These are phyloP conservation scores for Funneliformis geosporum DNA, from an alignment of 192 early-diverging fungal species.

Conservation along the genomic window DNA sequence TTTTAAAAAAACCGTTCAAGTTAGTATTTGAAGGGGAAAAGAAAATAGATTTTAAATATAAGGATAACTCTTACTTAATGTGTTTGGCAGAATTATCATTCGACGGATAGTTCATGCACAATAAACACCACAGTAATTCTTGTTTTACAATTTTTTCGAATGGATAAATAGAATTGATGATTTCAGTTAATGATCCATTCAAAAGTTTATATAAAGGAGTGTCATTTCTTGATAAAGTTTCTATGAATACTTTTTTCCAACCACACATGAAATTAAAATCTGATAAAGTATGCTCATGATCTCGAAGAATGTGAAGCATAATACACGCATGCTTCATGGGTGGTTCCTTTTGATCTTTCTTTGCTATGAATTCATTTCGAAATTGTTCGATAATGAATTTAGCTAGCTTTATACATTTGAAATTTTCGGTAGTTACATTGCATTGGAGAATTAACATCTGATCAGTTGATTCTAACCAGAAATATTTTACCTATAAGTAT, in stretches of 20 bases:
- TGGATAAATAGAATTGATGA: slow-evolving; percentile 20
- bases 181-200: not conserved
- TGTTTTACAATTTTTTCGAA: slow-evolving; percentile 28
- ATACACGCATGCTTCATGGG: slow-evolving; percentile 25
- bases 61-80: slow-evolving; percentile 12
- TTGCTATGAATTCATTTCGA: slow-evolving; percentile 9
- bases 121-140: slow-evolving; percentile 30
- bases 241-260: slow-evolving; percentile 29
- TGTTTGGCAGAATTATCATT: slow-evolving; percentile 8
- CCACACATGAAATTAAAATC: slow-evolving; percentile 31
- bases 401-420: slow-evolving; percentile 26
- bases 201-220: slow-evolving; percentile 1
- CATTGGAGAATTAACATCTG: slow-evolving; percentile 28
- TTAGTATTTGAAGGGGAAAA: not conserved
- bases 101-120: slow-evolving; percentile 30
- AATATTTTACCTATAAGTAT: not conserved
- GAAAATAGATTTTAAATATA: not conserved
- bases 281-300: not conserved
- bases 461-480: slow-evolving; percentile 25
- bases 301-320: slow-evolving; percentile 32
- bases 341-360: not conserved
- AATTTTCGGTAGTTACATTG: slow-evolving; percentile 6
- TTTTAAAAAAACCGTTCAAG: no score
- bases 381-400: slow-evolving; percentile 28
- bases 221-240: slow-evolving; percentile 19